Evolutionary conservation across 2,329 filamentous ascomycete genomes (phyloP).

Genomic region (Lasiodiplodia sp.): DNA sequence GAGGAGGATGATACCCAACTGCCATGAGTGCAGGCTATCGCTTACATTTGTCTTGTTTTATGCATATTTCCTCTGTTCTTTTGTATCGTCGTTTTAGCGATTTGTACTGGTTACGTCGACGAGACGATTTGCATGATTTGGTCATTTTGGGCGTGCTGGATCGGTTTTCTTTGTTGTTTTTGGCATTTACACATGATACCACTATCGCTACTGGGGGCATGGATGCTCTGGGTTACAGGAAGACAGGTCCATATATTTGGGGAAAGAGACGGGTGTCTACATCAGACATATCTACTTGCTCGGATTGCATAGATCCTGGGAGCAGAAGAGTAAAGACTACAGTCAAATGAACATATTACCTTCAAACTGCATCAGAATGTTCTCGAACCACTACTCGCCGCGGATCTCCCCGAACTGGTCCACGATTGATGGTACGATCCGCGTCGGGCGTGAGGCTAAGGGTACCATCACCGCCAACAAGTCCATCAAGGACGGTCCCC

Average conservation of each 20-base stretch:
- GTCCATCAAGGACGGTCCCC: not conserved
- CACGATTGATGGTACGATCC: no score
- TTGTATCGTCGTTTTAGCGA: conserved; percentile 20
- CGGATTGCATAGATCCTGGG: conserved; percentile 15
- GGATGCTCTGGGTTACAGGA: conserved; percentile 24
- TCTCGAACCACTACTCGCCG: not conserved
- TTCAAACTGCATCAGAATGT: not conserved
- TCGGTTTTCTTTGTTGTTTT: not conserved
- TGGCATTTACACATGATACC: conserved; percentile 27
- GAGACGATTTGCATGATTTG: conserved; percentile 20
- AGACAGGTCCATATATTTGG: not conserved
- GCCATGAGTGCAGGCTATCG: conserved; percentile 28
- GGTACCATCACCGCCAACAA: not conserved
- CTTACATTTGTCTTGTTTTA: conserved; percentile 17
- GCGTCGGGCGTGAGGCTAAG: no score
- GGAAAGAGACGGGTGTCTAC: conserved; percentile 1
- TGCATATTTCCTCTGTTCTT: not conserved
- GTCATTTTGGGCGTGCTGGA: conserved; percentile 12
- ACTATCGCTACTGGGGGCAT: conserved; percentile 24
- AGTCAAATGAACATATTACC: conserved; percentile 8
- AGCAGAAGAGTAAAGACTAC: not conserved
- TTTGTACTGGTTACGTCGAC: conserved; percentile 24
- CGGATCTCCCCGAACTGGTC: not conserved
- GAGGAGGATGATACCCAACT: conserved; percentile 30
- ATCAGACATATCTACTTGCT: conserved; percentile 11